Conservation (phyloP, 1,139 yeast genomes). For the Barnettozyma hawaiiensis region DNA sequence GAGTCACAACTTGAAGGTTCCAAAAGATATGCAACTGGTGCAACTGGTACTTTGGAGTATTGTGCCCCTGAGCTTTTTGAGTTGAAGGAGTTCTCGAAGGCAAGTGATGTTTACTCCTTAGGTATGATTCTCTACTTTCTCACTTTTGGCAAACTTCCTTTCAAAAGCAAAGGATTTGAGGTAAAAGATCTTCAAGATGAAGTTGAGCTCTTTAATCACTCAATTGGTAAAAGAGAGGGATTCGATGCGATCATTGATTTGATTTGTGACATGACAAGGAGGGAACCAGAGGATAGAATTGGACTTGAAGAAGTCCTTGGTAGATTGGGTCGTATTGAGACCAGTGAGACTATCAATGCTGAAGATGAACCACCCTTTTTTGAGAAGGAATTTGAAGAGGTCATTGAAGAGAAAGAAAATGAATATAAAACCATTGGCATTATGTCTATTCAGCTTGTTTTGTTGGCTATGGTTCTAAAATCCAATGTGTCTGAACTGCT, state of each 20-base stretch:
- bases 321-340: not conserved
- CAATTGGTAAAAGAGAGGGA: not conserved
- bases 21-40: conserved; percentile 55
- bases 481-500: not conserved
- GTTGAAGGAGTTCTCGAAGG: conserved; percentile 46
- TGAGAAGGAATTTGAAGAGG: not conserved
- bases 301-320: not conserved
- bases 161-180: conserved; percentile 33
- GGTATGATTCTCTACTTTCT: conserved; percentile 77
- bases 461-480: not conserved
- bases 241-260: not conserved
- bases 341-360: not conserved
- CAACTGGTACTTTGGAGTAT: conserved; percentile 82
- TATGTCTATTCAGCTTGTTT: not conserved
- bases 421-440: not conserved
- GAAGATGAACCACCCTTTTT: not conserved
- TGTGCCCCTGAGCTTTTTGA: conserved; percentile 70
- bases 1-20: conserved; percentile 75
- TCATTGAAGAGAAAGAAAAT: not conserved
- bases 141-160: conserved; percentile 69
- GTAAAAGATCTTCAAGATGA: conserved; percentile 22
- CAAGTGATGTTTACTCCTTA: conserved; percentile 74
- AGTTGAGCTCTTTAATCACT: not conserved
- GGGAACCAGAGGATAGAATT: not conserved
- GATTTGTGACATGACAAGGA: not conserved